These are phyloP conservation scores for Lentinula lateritia DNA, from an alignment of 768 basidiomycete species.

Conservation along the genomic window DNA sequence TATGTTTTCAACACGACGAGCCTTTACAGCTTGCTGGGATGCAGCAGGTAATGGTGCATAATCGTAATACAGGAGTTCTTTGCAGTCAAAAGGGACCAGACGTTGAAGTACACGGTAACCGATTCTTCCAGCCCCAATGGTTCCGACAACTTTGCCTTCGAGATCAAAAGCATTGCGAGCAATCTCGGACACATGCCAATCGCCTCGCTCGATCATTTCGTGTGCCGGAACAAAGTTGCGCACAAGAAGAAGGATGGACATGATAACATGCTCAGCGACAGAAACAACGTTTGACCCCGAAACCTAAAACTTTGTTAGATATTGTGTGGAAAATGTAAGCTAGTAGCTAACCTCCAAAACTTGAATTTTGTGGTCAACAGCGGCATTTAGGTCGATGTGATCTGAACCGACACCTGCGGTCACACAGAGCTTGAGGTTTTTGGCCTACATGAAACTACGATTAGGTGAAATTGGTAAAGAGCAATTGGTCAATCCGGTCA, in stretches of 20 bases:
- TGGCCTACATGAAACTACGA: slow-evolving; percentile 43
- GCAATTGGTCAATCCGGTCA: slow-evolving; percentile 13
- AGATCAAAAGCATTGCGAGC: slow-evolving; percentile 85
- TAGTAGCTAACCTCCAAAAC: slow-evolving; percentile 53
- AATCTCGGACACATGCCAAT: slow-evolving; percentile 83
- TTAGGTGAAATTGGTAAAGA: slow-evolving; percentile 2
- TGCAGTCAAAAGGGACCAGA: slow-evolving; percentile 77
- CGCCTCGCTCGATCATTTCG: slow-evolving; percentile 83
- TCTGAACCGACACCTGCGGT: slow-evolving; percentile 92
- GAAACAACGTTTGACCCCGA: slow-evolving; percentile 89
- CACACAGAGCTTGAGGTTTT: slow-evolving; percentile 84
- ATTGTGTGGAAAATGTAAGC: neutral
- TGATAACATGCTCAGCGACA: slow-evolving; percentile 87
- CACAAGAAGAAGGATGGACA: slow-evolving; percentile 87
- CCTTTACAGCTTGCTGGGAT: slow-evolving; percentile 35
- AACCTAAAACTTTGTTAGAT: slow-evolving; percentile 36
- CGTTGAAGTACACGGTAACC: slow-evolving; percentile 85
- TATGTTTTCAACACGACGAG: slow-evolving; percentile 72
- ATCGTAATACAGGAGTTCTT: slow-evolving; percentile 89
- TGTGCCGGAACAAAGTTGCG: slow-evolving; percentile 87
- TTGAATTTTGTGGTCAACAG: slow-evolving; percentile 73
- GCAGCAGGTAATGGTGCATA: slow-evolving; percentile 67
- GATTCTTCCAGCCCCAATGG: slow-evolving; percentile 78
- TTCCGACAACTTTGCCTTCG: slow-evolving; percentile 88
- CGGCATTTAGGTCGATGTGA: slow-evolving; percentile 86